Base-by-base conservation (phyloP, 2,329 filamentous ascomycete genomes). In the Aspergillus vadensis region DNA sequence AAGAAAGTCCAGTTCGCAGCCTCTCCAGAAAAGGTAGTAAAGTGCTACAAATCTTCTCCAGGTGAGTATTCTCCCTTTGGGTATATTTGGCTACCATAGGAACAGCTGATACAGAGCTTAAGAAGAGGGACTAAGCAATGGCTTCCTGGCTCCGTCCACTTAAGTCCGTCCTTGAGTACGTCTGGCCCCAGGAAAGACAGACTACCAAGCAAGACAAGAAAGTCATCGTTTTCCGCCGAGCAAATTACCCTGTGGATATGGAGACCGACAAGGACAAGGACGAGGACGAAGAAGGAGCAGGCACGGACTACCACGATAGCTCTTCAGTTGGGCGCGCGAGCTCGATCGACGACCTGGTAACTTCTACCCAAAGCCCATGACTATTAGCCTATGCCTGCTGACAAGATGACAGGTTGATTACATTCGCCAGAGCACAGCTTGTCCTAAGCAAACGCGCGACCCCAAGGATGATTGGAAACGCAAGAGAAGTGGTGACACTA, bases 361-460 rank as follows among this genome's bases (percentile, higher is more conserved):
- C 41, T 50, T 5, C 17, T 10, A 51, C 8, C 43, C 23, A 21
- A 21, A 15, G 44, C 32, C 17, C 25, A 12, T 15, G 54, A 12
- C 9, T 5, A n/a, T 12, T 36, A 14, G 12, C 25, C 7, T 23
- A 43, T 44, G 14, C 12, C 19, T 21, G 25, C 27, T 15, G 17
- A 63, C 50, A 43, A 25, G 14, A 57, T 15, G 12, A 30, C 50
- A 60, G 65, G 53, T 64, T 17, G 43, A 39, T 6, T 63, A 67
- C 39, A 39, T 66, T 54, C 64, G 64, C 57, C 41, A 59, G n/a
- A 47, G 60, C 39, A 68, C 67, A 10, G 59, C 58, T 5, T 67
- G 64, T 6, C 38, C 63, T 10, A 44, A 60, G 10, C 60, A 57
- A 25, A 14, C 55, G 2, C 43, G 41, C 21, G 15, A 57, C 5